phyloP scores from a whole-genome alignment of 352 stramenopile genomes.

The Pythium aristosporum region DNA sequence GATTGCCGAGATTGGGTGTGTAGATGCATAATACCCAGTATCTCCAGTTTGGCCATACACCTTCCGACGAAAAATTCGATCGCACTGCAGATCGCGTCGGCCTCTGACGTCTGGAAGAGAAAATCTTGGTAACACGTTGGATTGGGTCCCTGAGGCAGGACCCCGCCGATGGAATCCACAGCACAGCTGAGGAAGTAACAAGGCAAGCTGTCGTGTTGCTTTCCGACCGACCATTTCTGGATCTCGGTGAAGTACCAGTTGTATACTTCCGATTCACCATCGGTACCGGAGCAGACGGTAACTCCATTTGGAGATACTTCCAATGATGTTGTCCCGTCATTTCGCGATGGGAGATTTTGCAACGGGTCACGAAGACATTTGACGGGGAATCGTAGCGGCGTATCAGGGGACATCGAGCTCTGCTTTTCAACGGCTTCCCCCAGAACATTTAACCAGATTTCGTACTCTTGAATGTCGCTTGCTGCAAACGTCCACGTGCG shows the following conservation, averaged over 20 bases:
- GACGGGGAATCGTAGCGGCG: slow-evolving; percentile 45
- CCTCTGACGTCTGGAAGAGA: slow-evolving; percentile 58
- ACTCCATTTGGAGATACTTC: slow-evolving; percentile 64
- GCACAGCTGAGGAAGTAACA: slow-evolving; percentile 64
- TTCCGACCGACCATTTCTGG: slow-evolving; percentile 70
- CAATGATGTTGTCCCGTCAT: slow-evolving; percentile 44
- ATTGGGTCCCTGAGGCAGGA: not conserved
- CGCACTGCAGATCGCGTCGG: slow-evolving; percentile 48
- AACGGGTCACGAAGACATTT: slow-evolving; percentile 38
- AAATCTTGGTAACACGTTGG: slow-evolving; percentile 37
- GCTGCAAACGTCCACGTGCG: slow-evolving; percentile 73
- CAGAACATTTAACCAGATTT: slow-evolving; percentile 57
- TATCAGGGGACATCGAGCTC: slow-evolving; percentile 52
- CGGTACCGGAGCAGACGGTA: slow-evolving; percentile 43
- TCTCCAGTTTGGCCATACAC: slow-evolving; percentile 76
- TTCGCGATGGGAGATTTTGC: slow-evolving; percentile 32
- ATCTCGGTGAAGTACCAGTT: slow-evolving; percentile 83
- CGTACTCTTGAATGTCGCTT: slow-evolving; percentile 44
- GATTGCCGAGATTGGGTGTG: slow-evolving; percentile 3
- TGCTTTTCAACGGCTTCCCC: slow-evolving; percentile 56
- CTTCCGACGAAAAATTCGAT: slow-evolving; percentile 83
- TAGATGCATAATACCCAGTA: slow-evolving; percentile 25
- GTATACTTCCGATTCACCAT: slow-evolving; percentile 48
- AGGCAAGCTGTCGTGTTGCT: slow-evolving; percentile 42
- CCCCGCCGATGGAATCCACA: not conserved